A percentile compares a stretch with the other conserved stretches of the same genome.
Evolutionary conservation across 345 rosid species (phyloP).

Genomic region (Kernera saxatilis): DNA sequence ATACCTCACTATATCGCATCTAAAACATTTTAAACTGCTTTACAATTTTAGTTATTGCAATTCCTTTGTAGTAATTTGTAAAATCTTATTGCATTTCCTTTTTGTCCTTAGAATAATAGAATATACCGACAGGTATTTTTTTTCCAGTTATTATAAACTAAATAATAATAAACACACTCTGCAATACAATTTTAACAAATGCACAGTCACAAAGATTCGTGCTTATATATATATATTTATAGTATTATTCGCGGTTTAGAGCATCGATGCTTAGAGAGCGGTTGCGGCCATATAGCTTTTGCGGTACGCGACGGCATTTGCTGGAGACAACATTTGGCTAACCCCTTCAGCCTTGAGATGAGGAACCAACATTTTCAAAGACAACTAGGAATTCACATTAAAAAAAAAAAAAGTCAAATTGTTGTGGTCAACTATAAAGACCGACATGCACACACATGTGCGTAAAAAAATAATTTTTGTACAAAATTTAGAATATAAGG

Average conservation of each 20-base stretch:
- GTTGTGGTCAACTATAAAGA: not conserved
- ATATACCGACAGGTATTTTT: not conserved
- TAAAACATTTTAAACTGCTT: too few relatives aligned
- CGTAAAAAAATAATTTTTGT: not conserved
- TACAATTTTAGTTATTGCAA: too few relatives aligned
- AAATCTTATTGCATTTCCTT: too few relatives aligned
- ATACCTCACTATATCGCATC: too few relatives aligned
- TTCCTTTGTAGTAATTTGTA: too few relatives aligned
- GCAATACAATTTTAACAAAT: not conserved
- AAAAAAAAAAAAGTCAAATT: not conserved
- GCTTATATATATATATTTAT: not conserved
- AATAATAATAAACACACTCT: not conserved
- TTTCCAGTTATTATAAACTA: not conserved
- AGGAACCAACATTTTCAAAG: slow-evolving; percentile 37
- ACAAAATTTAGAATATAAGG: not conserved
- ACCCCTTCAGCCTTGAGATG: slow-evolving; percentile 44
- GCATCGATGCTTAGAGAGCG: not conserved
- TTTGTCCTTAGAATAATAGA: not conserved
- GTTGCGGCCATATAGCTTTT: slow-evolving; percentile 23
- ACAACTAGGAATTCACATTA: slow-evolving; percentile 17
- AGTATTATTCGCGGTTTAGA: not conserved
- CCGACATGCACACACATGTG: not conserved
- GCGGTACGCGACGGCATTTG: slow-evolving; percentile 21
- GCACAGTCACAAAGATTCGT: not conserved
- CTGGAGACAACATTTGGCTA: slow-evolving; percentile 42